Evolutionary conservation across 2,329 filamentous ascomycete species (phyloP).

Genomic region (Pestalotiopsis fici): DNA sequence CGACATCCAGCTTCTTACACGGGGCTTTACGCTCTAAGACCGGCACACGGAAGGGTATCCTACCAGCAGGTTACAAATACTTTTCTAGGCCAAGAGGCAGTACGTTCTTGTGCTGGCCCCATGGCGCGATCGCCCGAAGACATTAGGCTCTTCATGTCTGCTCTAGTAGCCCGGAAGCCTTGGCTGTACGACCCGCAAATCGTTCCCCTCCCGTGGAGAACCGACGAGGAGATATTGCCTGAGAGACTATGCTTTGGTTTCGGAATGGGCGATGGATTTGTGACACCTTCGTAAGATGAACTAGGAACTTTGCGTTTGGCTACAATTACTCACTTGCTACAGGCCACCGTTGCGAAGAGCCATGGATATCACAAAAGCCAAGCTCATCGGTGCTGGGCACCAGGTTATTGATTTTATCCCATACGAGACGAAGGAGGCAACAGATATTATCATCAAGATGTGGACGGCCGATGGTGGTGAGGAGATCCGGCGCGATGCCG

Average conservation of each 20-base stretch:
- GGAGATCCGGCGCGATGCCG: slow-evolving; percentile 20
- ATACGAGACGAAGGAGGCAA: slow-evolving; percentile 14
- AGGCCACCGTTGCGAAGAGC: slow-evolving; percentile 18
- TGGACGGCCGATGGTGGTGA: slow-evolving; percentile 19
- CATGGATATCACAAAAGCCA: slow-evolving; percentile 21
- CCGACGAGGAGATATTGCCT: slow-evolving; percentile 18
- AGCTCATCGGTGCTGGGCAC: slow-evolving; percentile 18
- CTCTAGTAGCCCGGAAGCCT: slow-evolving; percentile 3
- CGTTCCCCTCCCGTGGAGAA: slow-evolving; percentile 14
- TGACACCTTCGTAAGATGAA: slow-evolving; percentile 16
- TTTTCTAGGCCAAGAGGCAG: slow-evolving; percentile 10
- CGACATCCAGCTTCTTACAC: slow-evolving; percentile 44
- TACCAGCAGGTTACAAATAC: slow-evolving; percentile 19
- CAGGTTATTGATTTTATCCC: slow-evolving; percentile 19
- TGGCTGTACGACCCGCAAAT: slow-evolving; percentile 13
- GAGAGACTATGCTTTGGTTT: slow-evolving; percentile 21
- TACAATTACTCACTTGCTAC: background rate
- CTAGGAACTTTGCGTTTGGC: background rate
- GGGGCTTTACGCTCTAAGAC: slow-evolving; percentile 42
- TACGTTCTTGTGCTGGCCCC: slow-evolving; percentile 11
- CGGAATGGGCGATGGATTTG: slow-evolving; percentile 19
- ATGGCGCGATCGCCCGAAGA: slow-evolving; percentile 11
- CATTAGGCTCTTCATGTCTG: slow-evolving; percentile 13
- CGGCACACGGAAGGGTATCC: slow-evolving; percentile 29
- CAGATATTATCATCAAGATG: slow-evolving; percentile 18